These are phyloP conservation scores for Ophiostoma perfectum DNA, from an alignment of 2,329 filamentous ascomycete genomes.

Conservation along the genomic window DNA sequence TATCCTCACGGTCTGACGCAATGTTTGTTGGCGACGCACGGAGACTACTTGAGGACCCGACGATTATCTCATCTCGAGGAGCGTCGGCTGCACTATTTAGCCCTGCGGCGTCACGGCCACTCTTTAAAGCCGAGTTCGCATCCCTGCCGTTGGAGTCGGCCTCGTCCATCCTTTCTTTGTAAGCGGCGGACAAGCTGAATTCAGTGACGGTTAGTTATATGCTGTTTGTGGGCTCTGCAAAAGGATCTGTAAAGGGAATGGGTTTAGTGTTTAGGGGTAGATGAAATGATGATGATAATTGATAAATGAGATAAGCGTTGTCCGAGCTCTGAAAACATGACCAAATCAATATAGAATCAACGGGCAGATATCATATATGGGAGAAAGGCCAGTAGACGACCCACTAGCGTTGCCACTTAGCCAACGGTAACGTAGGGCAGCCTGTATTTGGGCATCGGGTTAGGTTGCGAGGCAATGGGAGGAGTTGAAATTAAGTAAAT, in stretches of 20 bases:
- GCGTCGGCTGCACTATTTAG: slow-evolving; percentile 35
- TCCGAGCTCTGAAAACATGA: not conserved
- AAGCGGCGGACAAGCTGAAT: not conserved
- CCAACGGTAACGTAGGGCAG: slow-evolving; percentile 15
- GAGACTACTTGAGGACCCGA: slow-evolving; percentile 34
- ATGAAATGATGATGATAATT: not conserved
- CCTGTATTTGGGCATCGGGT: not conserved
- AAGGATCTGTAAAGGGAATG: too few relatives aligned
- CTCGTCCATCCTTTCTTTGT: slow-evolving; percentile 9
- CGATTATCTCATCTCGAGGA: slow-evolving; percentile 50
- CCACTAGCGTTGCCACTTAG: slow-evolving; percentile 24
- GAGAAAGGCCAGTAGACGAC: slow-evolving; percentile 2
- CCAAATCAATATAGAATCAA: not conserved
- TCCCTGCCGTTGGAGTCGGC: not conserved
- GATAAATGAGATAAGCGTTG: not conserved
- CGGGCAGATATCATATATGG: slow-evolving; percentile 1
- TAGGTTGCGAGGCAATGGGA: not conserved
- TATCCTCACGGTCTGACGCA: slow-evolving; percentile 40
- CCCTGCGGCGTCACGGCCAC: not conserved
- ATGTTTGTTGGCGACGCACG: slow-evolving; percentile 28
- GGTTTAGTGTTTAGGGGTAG: too few relatives aligned
- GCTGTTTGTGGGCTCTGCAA: too few relatives aligned
- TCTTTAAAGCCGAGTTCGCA: not conserved
- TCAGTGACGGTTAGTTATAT: slow-evolving; percentile 20
- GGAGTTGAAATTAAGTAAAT: not conserved